Evolutionary conservation across 257 asterid genomes (phyloP), one percentile per base, ranked within the genome.

Genomic region (Nicotiana attenuata): DNA sequence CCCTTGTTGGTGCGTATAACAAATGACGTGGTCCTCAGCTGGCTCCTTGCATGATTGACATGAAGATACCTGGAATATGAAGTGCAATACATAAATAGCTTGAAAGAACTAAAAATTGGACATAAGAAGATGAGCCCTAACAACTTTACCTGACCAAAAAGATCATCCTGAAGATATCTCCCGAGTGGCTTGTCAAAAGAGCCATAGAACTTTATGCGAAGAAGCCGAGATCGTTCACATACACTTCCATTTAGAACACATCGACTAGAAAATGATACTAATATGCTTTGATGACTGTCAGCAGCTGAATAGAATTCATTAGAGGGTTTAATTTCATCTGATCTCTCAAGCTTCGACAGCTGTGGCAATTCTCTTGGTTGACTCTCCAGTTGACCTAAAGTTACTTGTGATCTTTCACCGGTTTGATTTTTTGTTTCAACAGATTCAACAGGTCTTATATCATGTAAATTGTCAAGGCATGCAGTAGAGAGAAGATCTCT

Each of bases 121-220:
- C 45, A 5, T 9, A 75, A 80, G 53, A 73, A 24, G 85, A 50
- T 50, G 94, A 87, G 15, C 85, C 89, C 20, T 85, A 5, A 89
- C 87, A 90, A 80, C 61, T 91, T 87, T 89, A 96, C 99, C 98
- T 89, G 93, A 88, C 90, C 94, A 76, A 94, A 96, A 52, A 96
- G 85, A 89, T 93, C 93, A 83, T 94, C 96, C 84, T 86, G 90
- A 77, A 96, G 96, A 91, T 90, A 93, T 77, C 95, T 88, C 77
- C 99, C 99, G 0, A 96, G 90, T 52, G 99, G 99, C 85, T 94
- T 93, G 90, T 96, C 99, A 76, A 97, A 94, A 82, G 88, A 84
- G 77, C 98, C 94, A 63, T 96, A 96, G 83, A 93, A 96, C 78
- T 94, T 91, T 75, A 94, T 82, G 6, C 99, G 97, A 45, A 89